phyloP scores from a whole-genome alignment of 306 rosid genomes.

The Myrica gale region DNA sequence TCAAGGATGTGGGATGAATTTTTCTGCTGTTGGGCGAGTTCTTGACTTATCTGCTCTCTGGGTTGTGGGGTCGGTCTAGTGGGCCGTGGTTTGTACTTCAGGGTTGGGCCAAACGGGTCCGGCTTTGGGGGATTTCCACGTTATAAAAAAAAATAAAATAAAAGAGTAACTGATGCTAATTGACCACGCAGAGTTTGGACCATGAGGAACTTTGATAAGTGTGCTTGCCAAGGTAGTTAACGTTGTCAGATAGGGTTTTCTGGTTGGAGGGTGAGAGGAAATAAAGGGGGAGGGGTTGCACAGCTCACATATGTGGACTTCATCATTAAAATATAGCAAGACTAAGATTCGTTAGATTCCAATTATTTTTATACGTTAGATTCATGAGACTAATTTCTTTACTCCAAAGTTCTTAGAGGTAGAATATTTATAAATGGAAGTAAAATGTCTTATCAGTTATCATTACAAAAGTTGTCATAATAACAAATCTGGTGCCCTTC shows the following conservation, averaged over 20 bases:
- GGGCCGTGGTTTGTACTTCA: no score
- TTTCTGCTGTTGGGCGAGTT: no score
- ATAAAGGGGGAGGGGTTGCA: not conserved
- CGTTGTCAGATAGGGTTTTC: not conserved
- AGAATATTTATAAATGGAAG: no score
- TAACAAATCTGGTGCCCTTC: not conserved
- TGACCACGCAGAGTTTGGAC: not conserved
- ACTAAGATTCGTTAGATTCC: not conserved
- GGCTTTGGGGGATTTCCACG: no score
- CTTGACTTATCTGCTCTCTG: no score
- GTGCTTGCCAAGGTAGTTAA: not conserved
- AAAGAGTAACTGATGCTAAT: not conserved
- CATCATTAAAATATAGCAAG: not conserved
- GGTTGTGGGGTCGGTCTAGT: no score
- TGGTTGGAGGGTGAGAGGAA: not conserved
- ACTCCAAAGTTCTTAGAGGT: not conserved
- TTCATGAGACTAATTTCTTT: not conserved
- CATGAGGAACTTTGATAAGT: not conserved
- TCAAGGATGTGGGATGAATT: no score
- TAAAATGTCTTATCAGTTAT: no score
- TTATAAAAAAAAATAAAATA: no score
- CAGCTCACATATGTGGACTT: not conserved
- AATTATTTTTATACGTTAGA: no score
- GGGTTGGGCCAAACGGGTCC: no score
- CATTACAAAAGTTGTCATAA: no score